Evolutionary conservation across 441 rosid species (phyloP).

Genomic region (Populus hybrid): DNA sequence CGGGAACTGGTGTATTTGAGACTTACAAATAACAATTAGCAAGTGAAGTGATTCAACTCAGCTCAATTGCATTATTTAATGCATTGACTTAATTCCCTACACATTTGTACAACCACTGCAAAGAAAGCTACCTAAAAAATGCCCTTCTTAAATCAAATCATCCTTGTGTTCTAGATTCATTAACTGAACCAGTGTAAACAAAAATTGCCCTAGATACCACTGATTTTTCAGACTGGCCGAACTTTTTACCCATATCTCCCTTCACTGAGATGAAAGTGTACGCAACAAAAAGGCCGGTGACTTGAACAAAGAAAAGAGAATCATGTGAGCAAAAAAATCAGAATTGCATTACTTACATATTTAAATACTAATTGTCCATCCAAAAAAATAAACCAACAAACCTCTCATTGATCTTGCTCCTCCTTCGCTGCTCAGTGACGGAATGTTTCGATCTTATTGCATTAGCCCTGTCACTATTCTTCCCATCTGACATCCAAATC

Average conservation of each 20-base stretch:
- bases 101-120: not conserved
- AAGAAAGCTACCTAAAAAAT: not conserved
- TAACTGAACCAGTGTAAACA: not conserved
- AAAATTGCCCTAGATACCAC: not conserved
- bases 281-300: not conserved
- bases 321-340: not conserved
- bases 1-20: not conserved
- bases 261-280: not conserved
- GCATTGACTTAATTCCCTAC: not conserved
- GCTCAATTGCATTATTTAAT: not conserved
- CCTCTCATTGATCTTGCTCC: slow-evolving; percentile 98
- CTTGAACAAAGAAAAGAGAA: not conserved
- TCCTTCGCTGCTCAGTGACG: slow-evolving; percentile 91
- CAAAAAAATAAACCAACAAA: slow-evolving; percentile 18
- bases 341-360: not conserved
- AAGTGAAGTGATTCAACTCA: not conserved
- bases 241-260: not conserved
- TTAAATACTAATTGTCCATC: not conserved
- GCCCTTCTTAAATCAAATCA: not conserved
- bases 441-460: slow-evolving; percentile 93
- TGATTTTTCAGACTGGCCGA: not conserved
- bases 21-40: not conserved
- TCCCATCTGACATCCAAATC: slow-evolving; percentile 50
- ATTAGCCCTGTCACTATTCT: slow-evolving; percentile 60
- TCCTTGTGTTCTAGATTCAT: not conserved